Percentiles rank a stretch among this genome's conserved stretches.
Evolutionary conservation across 345 rosid species (phyloP).

Genomic region (Heritiera fomes): DNA sequence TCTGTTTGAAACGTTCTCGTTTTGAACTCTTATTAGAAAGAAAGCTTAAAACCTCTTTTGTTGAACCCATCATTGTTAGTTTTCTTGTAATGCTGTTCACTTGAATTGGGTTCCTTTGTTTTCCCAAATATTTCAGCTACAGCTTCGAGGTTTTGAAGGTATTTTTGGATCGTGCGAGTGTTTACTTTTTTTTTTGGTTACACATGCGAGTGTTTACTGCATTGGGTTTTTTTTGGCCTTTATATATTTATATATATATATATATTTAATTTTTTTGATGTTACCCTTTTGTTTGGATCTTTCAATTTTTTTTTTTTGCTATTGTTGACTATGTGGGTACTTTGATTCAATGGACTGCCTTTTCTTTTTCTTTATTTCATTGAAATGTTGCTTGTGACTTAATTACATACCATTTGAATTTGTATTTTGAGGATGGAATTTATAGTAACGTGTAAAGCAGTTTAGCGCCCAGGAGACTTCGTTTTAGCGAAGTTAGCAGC

Average conservation of each 20-base stretch:
- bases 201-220: background rate
- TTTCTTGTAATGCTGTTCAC: conserved; percentile 17
- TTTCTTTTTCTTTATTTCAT: background rate
- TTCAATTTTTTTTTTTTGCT: background rate
- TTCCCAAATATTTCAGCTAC: conserved; percentile 8
- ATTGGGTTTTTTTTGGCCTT: background rate
- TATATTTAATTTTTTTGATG: background rate
- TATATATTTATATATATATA: no score
- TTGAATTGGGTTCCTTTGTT: conserved; percentile 12
- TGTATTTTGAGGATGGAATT: background rate
- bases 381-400: background rate
- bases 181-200: background rate
- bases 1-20: background rate
- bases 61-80: background rate
- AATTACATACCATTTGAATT: background rate
- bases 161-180: background rate
- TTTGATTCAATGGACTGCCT: conserved; percentile 2
- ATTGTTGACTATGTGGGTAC: background rate
- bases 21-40: background rate
- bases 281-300: background rate
- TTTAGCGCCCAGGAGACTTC: background rate
- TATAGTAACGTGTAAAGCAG: conserved; percentile 2
- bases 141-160: conserved; percentile 18
- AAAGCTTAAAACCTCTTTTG: background rate
- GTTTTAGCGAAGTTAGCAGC: background rate